These are phyloP conservation scores for Benincasa hispida DNA, from an alignment of 306 rosid species.

Conservation along the genomic window DNA sequence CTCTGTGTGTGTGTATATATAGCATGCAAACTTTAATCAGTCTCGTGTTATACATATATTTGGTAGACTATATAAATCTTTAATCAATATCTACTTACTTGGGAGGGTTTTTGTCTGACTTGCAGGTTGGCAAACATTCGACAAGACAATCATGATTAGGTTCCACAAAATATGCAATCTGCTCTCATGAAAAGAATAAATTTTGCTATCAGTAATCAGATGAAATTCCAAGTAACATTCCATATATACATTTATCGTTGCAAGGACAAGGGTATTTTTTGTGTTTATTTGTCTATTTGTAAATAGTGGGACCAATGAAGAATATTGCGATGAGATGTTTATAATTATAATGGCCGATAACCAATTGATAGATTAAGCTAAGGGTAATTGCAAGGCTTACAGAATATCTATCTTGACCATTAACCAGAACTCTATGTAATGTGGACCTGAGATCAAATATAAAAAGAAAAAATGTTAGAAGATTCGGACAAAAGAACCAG, in stretches of 20 bases:
- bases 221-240: not conserved
- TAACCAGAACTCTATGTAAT: constrained; percentile 77
- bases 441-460: constrained; percentile 60
- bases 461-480: not conserved
- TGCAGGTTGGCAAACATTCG: constrained; percentile 84
- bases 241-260: not conserved
- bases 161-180: constrained; percentile 81
- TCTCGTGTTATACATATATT: not conserved
- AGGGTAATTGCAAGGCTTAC: constrained; percentile 28
- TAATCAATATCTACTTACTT: constrained; percentile 40
- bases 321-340: not conserved
- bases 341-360: not conserved
- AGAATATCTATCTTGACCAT: constrained; percentile 76
- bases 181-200: constrained; percentile 12
- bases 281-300: not conserved
- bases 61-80: not conserved
- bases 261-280: not conserved
- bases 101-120: constrained; percentile 67
- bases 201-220: not conserved
- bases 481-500: not conserved
- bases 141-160: constrained; percentile 77
- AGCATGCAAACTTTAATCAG: not conserved
- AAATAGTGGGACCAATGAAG: not conserved
- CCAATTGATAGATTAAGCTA: not conserved
- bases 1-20: too few relatives aligned